Base-by-base conservation (phyloP, 1,284 basidiomycete genomes). In the Phellinidium pouzarii region DNA sequence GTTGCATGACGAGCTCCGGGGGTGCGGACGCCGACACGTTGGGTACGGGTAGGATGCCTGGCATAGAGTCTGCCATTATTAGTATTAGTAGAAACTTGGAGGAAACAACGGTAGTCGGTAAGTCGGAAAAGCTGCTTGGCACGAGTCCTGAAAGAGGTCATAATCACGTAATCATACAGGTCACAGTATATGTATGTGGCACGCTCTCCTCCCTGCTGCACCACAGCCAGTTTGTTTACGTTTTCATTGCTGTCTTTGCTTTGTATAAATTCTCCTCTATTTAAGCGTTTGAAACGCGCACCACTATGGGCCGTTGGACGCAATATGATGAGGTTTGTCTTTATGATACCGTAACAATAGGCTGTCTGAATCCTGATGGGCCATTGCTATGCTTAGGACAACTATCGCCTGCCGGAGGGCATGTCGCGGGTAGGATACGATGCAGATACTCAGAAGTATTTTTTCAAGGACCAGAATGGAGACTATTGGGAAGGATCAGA, bases 351-450 rank as follows among this genome's bases (percentile, higher is more conserved):
- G 5, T 34, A 8, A 20, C 17, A 12, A 49, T 42, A 9, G 23
- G 26, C n/a, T n/a, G 19, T 25, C 31, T 8, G 14, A n/a, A 22
- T 20, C 17, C 19, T 19, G 38, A 40, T 22, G n/a, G 14, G 49
- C 25, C 2, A 23, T 43, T 3, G 12, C 5, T 42, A 14, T 52
- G 17, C 12, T 7, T 36, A 73, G 71, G 71, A 72, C 54, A 66
- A 67, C 7, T 67, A 69, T 57, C 67, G 71, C 56, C 61, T 73
- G 55, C 69, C 71, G 6, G 68, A 69, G 54, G 71, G 71, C 60
- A 70, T 72, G 69, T 66, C 66, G 48, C 66, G 71, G 40, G 69
- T 71, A 38, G 71, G 69, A 12, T 73, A 72, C 62, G 71, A 73
- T 59, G 65, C 70, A 7, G 71, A 73, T 59, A 66, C 66, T 6